Evolutionary conservation across 106 monocot species (phyloP).

Genomic region (Gastrodia elata): DNA sequence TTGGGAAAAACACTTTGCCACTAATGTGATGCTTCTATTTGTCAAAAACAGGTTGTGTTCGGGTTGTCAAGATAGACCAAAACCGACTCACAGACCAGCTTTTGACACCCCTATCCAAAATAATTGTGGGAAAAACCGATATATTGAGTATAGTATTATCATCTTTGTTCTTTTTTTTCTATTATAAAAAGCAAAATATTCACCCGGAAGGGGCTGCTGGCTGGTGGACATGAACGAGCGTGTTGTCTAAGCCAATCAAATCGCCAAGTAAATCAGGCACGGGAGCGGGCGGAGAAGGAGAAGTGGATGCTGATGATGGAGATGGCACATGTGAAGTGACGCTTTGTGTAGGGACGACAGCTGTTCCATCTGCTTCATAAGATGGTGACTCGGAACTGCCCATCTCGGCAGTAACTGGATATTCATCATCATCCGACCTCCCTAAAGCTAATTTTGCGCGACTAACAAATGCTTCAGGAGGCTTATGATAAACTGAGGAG

Average conservation of each 20-base stretch:
- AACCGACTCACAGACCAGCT: too few species aligned
- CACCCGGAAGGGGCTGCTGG: conserved; percentile 59
- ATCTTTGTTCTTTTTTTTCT: neutral
- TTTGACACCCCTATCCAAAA: too few species aligned
- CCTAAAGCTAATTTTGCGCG: conserved; percentile 59
- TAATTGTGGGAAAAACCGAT: neutral
- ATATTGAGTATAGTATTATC: neutral
- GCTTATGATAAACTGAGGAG: conserved; percentile 97
- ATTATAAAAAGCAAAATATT: conserved; percentile 8
- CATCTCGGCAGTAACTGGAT: conserved; percentile 50
- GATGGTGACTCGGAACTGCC: conserved; percentile 85
- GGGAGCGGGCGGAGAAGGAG: conserved; percentile 45
- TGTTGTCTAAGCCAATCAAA: conserved; percentile 79
- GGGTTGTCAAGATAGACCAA: too few species aligned
- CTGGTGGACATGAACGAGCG: conserved; percentile 73
- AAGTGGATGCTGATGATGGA: conserved; percentile 13
- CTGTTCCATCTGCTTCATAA: conserved; percentile 35
- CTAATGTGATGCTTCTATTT: too few species aligned
- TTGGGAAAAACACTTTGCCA: neutral
- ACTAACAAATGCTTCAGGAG: conserved; percentile 88
- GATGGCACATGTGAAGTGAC: conserved; percentile 26
- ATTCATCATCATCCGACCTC: conserved; percentile 70
- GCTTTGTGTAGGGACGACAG: conserved; percentile 34
- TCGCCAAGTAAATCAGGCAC: conserved; percentile 94
- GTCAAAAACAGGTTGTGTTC: too few species aligned